Base-by-base conservation (phyloP, 2,329 filamentous ascomycete genomes). In the Domatiomyces globalis region DNA sequence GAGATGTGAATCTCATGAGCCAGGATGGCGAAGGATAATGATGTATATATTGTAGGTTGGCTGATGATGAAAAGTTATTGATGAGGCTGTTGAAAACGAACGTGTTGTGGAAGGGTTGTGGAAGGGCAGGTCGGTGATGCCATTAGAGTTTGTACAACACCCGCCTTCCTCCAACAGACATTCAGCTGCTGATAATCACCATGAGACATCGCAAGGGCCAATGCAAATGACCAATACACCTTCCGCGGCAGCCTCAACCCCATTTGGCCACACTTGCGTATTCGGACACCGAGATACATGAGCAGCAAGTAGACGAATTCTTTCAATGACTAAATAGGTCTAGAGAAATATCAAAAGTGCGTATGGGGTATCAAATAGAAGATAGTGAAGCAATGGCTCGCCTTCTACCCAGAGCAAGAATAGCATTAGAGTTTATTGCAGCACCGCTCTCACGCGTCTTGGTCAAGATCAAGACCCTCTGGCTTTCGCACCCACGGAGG, bases 401-500 rank as follows among this genome's bases (percentile, higher is more conserved):
- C 33, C 15, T 39, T 15, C 33, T 39, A 39, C 12, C 33, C 33
- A 39, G 33, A 39, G 33, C 33, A 39, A 39, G 33, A 15, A 39
- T 39, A 10, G 15, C 10, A 39, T 15, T 5, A 5, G 33, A 5
- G 33, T 39, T 10, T 15, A 15, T 39, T 15, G 15, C 1, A 7
- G 15, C 12, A 4, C 10, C 33, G 9, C 33, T 39, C 33, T 39
- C 33, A 39, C 33, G 15, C 9, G 12, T 39, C 33, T 39, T 2
- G 33, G 9, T 15, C 33, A 39, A 39, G 33, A 15, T 39, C 33
- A 39, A 39, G 33, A 39, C 33, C 12, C 5, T 49, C 54, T 17
- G 56, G 58, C 48, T 58, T 60, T 22, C 54, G 46, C 46, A 73
- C 65, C 71, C 71, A 73, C 5, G 68, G 61, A 43, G 66, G 66